A percentile compares a stretch with the other conserved stretches of the same genome.
Conservation (phyloP, 352 stramenopile species). For the Pseudoperonospora humuli region DNA sequence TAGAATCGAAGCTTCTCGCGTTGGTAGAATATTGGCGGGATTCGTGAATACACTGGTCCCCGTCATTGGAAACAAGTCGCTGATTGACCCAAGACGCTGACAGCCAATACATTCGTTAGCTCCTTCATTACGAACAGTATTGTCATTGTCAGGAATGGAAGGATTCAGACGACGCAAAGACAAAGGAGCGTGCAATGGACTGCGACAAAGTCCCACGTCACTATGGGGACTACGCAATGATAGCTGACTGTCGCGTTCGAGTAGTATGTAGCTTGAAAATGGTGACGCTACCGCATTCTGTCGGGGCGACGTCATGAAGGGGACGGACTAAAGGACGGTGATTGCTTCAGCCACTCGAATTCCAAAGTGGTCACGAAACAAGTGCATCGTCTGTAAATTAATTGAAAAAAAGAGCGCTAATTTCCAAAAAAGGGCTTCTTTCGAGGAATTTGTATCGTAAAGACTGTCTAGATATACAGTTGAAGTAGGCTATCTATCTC, state of each 20-base stretch:
- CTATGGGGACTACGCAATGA: background rate
- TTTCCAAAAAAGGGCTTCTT: no score
- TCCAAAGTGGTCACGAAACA: no score
- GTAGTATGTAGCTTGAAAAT: background rate
- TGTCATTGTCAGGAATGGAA: slow-evolving; percentile 13
- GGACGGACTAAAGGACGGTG: no score
- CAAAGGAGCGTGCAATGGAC: no score
- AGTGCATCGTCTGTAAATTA: no score
- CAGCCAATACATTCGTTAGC: background rate
- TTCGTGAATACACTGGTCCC: slow-evolving; percentile 54
- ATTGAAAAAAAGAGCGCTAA: no score
- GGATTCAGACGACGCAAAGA: slow-evolving; percentile 17
- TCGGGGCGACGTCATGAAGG: background rate
- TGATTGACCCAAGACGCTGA: slow-evolving; percentile 39
- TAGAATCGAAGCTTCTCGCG: slow-evolving; percentile 65
- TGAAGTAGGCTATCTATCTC: no score
- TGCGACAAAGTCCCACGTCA: background rate
- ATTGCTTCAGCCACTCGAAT: no score
- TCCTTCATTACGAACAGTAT: slow-evolving; percentile 8
- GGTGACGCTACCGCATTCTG: background rate
- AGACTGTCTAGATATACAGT: no score
- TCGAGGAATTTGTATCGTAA: no score
- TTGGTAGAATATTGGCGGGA: slow-evolving; percentile 67
- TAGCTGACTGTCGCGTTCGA: background rate
- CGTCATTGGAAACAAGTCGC: slow-evolving; percentile 61